Evolutionary conservation across 2,329 filamentous ascomycete species (phyloP).

Genomic region (Stagonosporopsis cucurbitacearum): DNA sequence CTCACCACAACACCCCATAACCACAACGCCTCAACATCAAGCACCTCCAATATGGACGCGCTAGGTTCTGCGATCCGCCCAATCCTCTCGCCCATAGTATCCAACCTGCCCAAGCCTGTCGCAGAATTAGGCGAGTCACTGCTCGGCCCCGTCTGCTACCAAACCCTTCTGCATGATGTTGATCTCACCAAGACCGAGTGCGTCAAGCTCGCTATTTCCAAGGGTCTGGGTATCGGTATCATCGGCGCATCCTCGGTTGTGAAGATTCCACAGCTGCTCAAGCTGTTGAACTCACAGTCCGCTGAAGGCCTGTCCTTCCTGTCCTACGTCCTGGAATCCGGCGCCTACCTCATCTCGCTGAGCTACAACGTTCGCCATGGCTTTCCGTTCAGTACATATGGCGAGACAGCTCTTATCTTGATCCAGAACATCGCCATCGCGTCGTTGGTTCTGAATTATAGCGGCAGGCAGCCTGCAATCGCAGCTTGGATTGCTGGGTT

Average conservation of each 20-base stretch:
- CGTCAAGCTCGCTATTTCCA: slow-evolving; percentile 88
- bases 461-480: slow-evolving; percentile 70
- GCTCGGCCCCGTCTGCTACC: slow-evolving; percentile 85
- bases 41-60: slow-evolving; percentile 50
- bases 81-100: slow-evolving; percentile 53
- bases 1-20: slow-evolving; percentile 15
- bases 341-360: slow-evolving; percentile 84
- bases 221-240: slow-evolving; percentile 91
- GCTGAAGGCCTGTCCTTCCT: slow-evolving; percentile 86
- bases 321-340: slow-evolving; percentile 90
- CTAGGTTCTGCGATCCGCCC: slow-evolving; percentile 45
- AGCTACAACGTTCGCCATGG: slow-evolving; percentile 90
- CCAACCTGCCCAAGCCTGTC: slow-evolving; percentile 52
- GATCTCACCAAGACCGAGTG: slow-evolving; percentile 78
- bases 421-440: slow-evolving; percentile 92
- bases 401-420: slow-evolving; percentile 90
- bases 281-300: slow-evolving; percentile 81
- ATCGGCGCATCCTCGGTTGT: slow-evolving; percentile 88
- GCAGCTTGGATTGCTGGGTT: slow-evolving; percentile 80
- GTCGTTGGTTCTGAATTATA: slow-evolving; percentile 84
- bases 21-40: not conserved
- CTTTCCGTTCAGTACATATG: slow-evolving; percentile 96
- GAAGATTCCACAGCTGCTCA: slow-evolving; percentile 96
- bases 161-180: slow-evolving; percentile 82
- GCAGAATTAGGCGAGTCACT: slow-evolving; percentile 56